Evolutionary conservation across 345 rosid genomes (phyloP), one percentile per base, ranked within the genome.

Genomic region (Linum lewisii): DNA sequence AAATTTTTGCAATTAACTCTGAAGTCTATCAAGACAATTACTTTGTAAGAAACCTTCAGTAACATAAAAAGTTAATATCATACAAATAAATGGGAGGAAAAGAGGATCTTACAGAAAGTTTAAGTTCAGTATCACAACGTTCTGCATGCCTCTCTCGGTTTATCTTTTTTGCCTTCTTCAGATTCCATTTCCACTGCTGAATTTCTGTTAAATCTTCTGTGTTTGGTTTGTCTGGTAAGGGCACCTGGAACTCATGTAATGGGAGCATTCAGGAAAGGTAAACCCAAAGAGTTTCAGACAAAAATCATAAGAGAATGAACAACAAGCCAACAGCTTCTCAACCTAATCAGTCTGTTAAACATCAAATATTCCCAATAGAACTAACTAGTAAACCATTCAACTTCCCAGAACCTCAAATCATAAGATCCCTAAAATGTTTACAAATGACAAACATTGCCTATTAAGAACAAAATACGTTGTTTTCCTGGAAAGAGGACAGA

Each of bases 141-240:
- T 57, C 71, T n/a, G 75, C 63, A 63, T 72, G 67, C 47, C 71
- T 67, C 68, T 72, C 75, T 34, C 66, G 64, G 36, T 72, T 72
- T 58, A 56, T 66, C 52, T 72, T 72, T 63, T 50, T 63, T 32
- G 75, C 75, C 61, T 72, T 66, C 64, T 64, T 58, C 36, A 36
- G 21, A 58, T 21, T 66, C 75, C 62, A 62, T 63, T 51, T 66
- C 75, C 75, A 72, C 22, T 47, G 54, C 21, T 63, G 67, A 53
- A 72, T 32, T 34, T 66, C 71, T 54, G 53, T 24, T 62, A 47
- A 26, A 62, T 72, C 75, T 51, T 72, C 71, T 44, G 75, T 57
- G 45, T 24, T 24, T 21, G 75, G 65, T 59, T 54, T 63, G 26
- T 58, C 68, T 51, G 71, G 75, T 44, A 54, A 37, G 21, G 71